These are phyloP conservation scores for Camellia lanceoleosa DNA, from an alignment of 148 eudicot genomes.

Conservation along the genomic window DNA sequence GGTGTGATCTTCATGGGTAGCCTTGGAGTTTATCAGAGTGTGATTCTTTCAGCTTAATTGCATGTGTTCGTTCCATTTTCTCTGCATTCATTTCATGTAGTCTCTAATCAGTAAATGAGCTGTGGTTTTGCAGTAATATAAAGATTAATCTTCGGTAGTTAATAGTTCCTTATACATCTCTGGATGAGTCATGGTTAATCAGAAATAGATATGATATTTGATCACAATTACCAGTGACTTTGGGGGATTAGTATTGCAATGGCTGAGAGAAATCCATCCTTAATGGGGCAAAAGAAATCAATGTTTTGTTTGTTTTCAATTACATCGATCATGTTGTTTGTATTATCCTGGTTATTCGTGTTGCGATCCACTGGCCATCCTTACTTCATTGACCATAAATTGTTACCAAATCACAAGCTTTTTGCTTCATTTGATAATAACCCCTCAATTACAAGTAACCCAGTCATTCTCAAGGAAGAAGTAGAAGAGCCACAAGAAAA, in stretches of 20 bases:
- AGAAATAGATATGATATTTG: not conserved
- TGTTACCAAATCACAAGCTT: constrained; percentile 35
- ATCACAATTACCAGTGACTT: not conserved
- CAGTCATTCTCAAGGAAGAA: constrained; percentile 11
- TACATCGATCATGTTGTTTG: constrained; percentile 47
- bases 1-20: not conserved
- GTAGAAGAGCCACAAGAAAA: constrained; percentile 1
- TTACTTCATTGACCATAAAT: constrained; percentile 29
- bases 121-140: not conserved
- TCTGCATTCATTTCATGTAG: not conserved
- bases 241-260: constrained; percentile 20
- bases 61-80: not conserved
- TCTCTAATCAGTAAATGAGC: not conserved
- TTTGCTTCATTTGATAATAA: constrained; percentile 13
- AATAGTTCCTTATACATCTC: not conserved
- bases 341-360: constrained; percentile 64
- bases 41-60: not conserved
- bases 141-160: not conserved
- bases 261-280: constrained; percentile 53
- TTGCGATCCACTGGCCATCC: constrained; percentile 51
- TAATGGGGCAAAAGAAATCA: constrained; percentile 45
- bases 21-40: not conserved
- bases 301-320: constrained; percentile 49
- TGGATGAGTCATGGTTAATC: not conserved
- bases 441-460: constrained; percentile 3